These are phyloP conservation scores for Euphorbia lathyris DNA, from an alignment of 345 rosid species.

Conservation along the genomic window DNA sequence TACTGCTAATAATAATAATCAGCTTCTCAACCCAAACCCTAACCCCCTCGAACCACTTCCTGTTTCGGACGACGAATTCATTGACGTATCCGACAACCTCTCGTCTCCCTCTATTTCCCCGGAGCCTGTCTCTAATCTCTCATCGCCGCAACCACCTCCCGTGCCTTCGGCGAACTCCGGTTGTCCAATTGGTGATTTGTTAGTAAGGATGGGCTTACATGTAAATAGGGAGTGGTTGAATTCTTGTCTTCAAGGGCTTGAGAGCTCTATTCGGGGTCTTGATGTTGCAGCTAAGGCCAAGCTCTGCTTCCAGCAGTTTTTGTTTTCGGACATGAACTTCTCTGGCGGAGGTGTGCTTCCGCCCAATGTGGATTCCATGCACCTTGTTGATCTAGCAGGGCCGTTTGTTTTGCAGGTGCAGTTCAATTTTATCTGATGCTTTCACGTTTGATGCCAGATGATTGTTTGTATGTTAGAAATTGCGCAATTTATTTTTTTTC, in stretches of 20 bases:
- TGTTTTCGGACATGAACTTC: slow-evolving; percentile 78
- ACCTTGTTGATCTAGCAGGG: slow-evolving; percentile 70
- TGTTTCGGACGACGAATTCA: slow-evolving; percentile 55
- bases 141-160: slow-evolving; percentile 16
- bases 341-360: slow-evolving; percentile 84
- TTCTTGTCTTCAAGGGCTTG: slow-evolving; percentile 49
- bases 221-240: slow-evolving; percentile 66
- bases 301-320: slow-evolving; percentile 68
- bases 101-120: slow-evolving; percentile 39
- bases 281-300: slow-evolving; percentile 57
- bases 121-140: slow-evolving; percentile 17
- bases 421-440: background rate
- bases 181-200: slow-evolving; percentile 44
- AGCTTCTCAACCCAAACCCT: slow-evolving; percentile 25
- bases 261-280: slow-evolving; percentile 41
- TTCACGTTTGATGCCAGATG: background rate
- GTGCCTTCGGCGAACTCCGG: slow-evolving; percentile 19
- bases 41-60: slow-evolving; percentile 19
- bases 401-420: slow-evolving; percentile 85
- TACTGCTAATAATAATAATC: slow-evolving; percentile 18
- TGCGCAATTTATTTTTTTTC: background rate
- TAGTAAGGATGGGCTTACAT: slow-evolving; percentile 57
- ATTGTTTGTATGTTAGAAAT: background rate
- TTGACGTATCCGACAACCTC: slow-evolving; percentile 48
- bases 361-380: slow-evolving; percentile 56